Percentiles rank a stretch among this genome's conserved stretches.
Conservation (phyloP, 257 asterid genomes). For the Solanum sejunctum region DNA sequence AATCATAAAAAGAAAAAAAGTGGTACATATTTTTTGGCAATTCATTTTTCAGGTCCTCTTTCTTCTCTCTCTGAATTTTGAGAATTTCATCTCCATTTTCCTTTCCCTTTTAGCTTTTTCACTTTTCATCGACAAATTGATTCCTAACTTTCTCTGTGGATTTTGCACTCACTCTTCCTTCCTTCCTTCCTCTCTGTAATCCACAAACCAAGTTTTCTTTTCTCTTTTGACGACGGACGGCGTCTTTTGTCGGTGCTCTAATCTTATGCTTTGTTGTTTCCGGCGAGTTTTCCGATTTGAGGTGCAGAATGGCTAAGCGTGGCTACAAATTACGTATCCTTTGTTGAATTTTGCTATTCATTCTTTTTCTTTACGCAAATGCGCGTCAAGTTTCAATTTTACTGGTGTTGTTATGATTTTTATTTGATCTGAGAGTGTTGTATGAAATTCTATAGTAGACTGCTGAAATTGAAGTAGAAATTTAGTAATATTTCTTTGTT, state of each 20-base stretch:
- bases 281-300: background rate
- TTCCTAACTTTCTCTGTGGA: slow-evolving; percentile 7
- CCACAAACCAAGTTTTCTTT: slow-evolving; percentile 13
- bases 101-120: slow-evolving; percentile 1
- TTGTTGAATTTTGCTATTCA: background rate
- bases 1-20: background rate
- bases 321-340: slow-evolving; percentile 98
- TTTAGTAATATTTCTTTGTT: background rate
- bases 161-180: slow-evolving; percentile 1
- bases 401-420: slow-evolving; percentile 6
- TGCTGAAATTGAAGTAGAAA: background rate
- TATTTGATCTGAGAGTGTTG: slow-evolving; percentile 1
- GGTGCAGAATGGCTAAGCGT: slow-evolving; percentile 58
- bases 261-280: background rate
- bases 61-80: background rate
- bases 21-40: background rate
- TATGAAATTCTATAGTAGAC: background rate
- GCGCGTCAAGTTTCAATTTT: slow-evolving; percentile 14
- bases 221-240: background rate
- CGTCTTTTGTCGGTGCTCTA: background rate
- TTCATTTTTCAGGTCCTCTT: background rate
- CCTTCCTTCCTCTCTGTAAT: slow-evolving; percentile 2
- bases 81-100: background rate
- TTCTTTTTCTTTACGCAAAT: background rate
- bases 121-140: background rate